These are phyloP conservation scores for Colletotrichum sp. DNA, from an alignment of 2,329 filamentous ascomycete genomes.

Conservation along the genomic window DNA sequence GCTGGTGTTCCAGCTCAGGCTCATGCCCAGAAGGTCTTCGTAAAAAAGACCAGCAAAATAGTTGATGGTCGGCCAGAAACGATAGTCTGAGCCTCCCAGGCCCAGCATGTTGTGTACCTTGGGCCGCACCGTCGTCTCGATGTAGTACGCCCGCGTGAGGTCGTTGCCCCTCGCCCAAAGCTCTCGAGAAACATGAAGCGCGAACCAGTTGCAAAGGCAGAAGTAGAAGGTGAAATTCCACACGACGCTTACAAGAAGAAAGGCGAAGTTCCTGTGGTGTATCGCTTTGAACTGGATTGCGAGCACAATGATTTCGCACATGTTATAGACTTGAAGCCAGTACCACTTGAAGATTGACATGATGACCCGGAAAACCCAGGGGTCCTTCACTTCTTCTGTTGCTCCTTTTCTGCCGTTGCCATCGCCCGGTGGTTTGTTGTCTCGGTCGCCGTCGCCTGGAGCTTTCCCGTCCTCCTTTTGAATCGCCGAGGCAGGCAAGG, in stretches of 20 bases:
- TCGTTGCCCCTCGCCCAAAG: conserved; percentile 8
- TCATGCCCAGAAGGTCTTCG: not conserved
- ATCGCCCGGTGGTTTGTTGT: not conserved
- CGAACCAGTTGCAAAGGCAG: not conserved
- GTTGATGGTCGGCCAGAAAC: not conserved
- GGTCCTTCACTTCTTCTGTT: not conserved
- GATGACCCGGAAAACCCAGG: not conserved
- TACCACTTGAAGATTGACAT: not conserved
- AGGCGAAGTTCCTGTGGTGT: not conserved
- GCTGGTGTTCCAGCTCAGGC: not conserved
- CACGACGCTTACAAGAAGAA: not conserved
- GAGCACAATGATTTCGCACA: not conserved
- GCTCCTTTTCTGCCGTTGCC: not conserved
- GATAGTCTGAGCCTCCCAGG: not conserved
- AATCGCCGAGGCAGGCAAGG: not conserved
- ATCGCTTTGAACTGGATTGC: not conserved
- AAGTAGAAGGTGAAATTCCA: not conserved
- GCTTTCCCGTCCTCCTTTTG: not conserved
- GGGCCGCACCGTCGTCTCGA: not conserved
- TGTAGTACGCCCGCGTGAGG: conserved; percentile 1
- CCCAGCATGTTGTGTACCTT: not conserved
- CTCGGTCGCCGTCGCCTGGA: not conserved
- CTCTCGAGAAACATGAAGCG: not conserved
- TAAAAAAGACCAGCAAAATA: not conserved
- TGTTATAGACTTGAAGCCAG: not conserved